These are phyloP conservation scores for Suillus decipiens DNA, from an alignment of 768 basidiomycete genomes.

Conservation along the genomic window DNA sequence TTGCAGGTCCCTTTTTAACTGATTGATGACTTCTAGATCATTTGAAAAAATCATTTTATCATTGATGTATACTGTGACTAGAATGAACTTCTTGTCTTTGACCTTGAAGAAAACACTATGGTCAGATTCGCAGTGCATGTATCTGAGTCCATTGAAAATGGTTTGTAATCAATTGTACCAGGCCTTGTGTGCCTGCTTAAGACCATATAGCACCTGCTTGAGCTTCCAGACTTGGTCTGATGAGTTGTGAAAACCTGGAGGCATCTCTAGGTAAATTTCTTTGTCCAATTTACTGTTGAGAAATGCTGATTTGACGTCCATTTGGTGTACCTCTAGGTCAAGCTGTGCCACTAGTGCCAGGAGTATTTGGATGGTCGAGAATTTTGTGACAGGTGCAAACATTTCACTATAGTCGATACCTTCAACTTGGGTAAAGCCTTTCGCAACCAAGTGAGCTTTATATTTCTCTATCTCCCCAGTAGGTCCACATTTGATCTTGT, in stretches of 20 bases:
- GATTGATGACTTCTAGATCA: not conserved
- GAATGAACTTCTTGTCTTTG: not conserved
- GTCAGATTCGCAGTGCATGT: not conserved
- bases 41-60: constrained; percentile 4
- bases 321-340: constrained; percentile 20
- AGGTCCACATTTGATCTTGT: not conserved
- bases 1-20: not conserved
- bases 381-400: constrained; percentile 27
- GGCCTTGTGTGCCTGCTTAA: constrained; percentile 10
- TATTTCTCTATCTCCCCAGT: constrained; percentile 31
- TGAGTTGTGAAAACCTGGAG: constrained; percentile 11
- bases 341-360: constrained; percentile 13
- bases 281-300: constrained; percentile 23
- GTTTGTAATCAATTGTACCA: constrained; percentile 2
- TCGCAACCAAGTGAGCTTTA: constrained; percentile 43
- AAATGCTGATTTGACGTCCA: constrained; percentile 32
- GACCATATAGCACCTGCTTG: not conserved
- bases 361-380: constrained; percentile 21
- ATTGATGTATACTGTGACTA: not conserved
- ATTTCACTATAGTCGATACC: constrained; percentile 39
- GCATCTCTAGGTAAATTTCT: constrained; percentile 30
- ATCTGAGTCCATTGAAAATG: not conserved
- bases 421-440: constrained; percentile 33
- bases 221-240: not conserved
- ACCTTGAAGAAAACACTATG: constrained; percentile 6